Evolutionary conservation across 805 yeast genomes (phyloP), one percentile per base, ranked within the genome.

Genomic region (Teunomyces tritomae): DNA sequence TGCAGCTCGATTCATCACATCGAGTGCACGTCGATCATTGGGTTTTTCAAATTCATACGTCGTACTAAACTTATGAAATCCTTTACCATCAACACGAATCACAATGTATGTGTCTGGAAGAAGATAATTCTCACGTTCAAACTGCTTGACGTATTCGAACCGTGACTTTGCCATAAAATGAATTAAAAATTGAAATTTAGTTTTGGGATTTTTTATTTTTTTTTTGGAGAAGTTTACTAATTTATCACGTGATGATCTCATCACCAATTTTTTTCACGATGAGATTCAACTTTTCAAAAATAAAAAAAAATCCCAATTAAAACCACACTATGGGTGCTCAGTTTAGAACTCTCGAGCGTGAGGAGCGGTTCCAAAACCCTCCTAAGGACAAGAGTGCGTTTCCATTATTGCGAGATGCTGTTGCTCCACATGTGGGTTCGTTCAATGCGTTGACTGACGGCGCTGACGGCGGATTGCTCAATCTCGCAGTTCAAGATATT

Each of bases 391-490:
- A 86, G 64, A 77, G 89, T 28, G 88, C 88, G 6, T 92, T 73
- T 59, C 96, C 97, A 11, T 70, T 90, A 35, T 77, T 94, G 32
- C 79, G 80, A 49, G 96, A 89, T 53, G 98, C 99, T 11, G 94
- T 94, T 35, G 82, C 83, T 48, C 99, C 99, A 4, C 99, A 94
- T 65, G 80, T 94, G 47, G 97, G 96, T 7, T 92, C 98, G 1
- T 94, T 94, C 77, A 87, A 94, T 75, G 97, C 97, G 4, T 75
- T 94, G 48, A 87, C 96, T 20, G 96, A 88, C 49, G 96, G 96
- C 39, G 82, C 87, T 20, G 83, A 76, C 39, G 96, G 92, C 41
- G 97, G 97, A 5, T 67, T 94, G 24, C 74, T 94, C 50, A 89
- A 91, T 64, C 71, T 85, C 44, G 97, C 87, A 2, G 95, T 86